phyloP scores from a whole-genome alignment of 2,329 filamentous ascomycete genomes.

The Dactylellina haptotyla region DNA sequence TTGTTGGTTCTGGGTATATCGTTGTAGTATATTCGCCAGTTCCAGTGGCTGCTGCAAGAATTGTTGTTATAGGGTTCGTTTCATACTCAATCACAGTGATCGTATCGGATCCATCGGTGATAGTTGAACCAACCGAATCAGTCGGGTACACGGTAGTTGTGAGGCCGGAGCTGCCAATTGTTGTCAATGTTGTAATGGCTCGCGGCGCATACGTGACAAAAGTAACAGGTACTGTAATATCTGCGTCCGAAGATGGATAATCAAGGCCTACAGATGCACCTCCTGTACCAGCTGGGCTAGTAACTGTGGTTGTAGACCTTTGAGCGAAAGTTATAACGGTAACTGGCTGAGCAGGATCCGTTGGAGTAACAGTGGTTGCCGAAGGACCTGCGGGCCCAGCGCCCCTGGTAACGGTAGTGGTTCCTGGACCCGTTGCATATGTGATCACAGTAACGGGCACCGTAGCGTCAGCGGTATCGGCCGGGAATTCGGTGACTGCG shows the following conservation, averaged over 20 bases:
- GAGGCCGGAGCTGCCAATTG: not conserved
- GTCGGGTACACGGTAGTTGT: slow-evolving; percentile 6
- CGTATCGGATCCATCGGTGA: not conserved
- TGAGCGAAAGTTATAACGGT: too few relatives aligned
- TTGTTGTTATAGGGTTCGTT: not conserved
- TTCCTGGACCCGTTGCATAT: too few relatives aligned
- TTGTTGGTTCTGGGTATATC: not conserved
- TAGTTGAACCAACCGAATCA: not conserved
- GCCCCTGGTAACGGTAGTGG: too few relatives aligned
- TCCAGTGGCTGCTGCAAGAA: not conserved
- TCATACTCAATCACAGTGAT: not conserved
- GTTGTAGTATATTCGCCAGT: not conserved
- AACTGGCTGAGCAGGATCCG: too few relatives aligned
- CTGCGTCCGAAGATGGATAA: not conserved
- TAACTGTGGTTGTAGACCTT: too few relatives aligned
- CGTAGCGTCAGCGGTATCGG: not conserved
- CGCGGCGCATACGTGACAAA: not conserved
- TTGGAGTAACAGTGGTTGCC: too few relatives aligned
- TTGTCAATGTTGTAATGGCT: slow-evolving; percentile 1
- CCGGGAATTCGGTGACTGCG: not conserved
- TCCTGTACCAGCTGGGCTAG: not conserved
- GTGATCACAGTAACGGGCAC: not conserved
- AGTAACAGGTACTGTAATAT: not conserved
- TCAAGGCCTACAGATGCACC: too few relatives aligned
- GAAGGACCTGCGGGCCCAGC: too few relatives aligned